phyloP scores from a whole-genome alignment of 257 asterid genomes.

The Fraxinus quadrangulata region DNA sequence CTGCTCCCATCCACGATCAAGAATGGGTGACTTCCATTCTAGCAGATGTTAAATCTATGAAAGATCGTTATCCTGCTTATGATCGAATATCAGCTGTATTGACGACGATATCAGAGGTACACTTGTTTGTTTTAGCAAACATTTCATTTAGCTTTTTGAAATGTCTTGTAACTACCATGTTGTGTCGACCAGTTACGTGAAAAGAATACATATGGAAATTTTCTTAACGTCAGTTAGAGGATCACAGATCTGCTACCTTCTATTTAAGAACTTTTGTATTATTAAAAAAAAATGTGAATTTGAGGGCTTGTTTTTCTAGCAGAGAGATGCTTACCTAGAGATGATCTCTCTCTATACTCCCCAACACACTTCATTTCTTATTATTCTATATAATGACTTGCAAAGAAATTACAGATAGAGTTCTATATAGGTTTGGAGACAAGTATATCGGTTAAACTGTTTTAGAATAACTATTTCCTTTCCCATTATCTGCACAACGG shows the following conservation, averaged over 20 bases:
- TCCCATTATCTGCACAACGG: background rate
- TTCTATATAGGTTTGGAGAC: background rate
- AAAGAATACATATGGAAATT: background rate
- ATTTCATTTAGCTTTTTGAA: background rate
- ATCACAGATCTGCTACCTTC: background rate
- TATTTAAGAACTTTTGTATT: too few relatives aligned
- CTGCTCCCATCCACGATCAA: slow-evolving; percentile 93
- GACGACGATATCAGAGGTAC: slow-evolving; percentile 93
- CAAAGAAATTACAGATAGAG: background rate
- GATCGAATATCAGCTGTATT: slow-evolving; percentile 75
- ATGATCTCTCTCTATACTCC: background rate
- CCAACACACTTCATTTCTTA: background rate
- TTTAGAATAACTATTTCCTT: background rate
- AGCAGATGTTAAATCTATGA: slow-evolving; percentile 66
- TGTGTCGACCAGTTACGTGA: background rate
- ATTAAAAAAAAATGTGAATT: background rate
- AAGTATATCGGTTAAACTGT: background rate
- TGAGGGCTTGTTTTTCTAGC: background rate
- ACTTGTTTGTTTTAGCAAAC: slow-evolving; percentile 16
- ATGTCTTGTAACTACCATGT: background rate
- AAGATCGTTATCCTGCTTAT: slow-evolving; percentile 83
- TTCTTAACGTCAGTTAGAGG: background rate
- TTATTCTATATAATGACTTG: too few relatives aligned
- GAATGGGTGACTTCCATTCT: slow-evolving; percentile 89
- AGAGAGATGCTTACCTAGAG: background rate